Evolutionary conservation across 108 stramenopile species (phyloP), one percentile per base, ranked within the genome.

Genomic region (Nitzschia sp.): DNA sequence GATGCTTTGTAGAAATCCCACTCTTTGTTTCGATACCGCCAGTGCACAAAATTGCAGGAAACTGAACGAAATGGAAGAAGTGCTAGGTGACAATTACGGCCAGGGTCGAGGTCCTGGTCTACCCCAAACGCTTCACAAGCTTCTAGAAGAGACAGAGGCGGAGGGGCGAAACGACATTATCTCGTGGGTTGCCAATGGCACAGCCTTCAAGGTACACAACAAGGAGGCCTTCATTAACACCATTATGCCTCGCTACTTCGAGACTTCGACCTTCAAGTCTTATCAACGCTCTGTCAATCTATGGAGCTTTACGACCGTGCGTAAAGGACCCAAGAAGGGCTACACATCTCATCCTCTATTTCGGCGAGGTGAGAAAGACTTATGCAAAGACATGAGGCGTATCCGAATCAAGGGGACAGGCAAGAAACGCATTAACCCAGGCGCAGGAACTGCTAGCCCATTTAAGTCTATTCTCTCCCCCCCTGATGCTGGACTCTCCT

Each of bases 251-350:
- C 33, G 68, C 11, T 75, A 69, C 51, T 75, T 75, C 45, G 36
- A 53, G 25, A 15, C 48, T 0, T 28, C 49, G 21, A 46, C 58
- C 23, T 71, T 64, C 54, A 59, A 55, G 62, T 54, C 54, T 21
- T 76, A 70, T 38, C 68, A 62, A 46, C 33, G 75, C 27, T 27
- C 55, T 1, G 29, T 70, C 18, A 76, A 76, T 29, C 62, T 69
- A 11, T 76, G 62, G 60, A 38, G 56, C 59, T 75, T 75, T 62
- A 76, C 84, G 48, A 71, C 59, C 1, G 48, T 42, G 13, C 31
- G 31, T 1, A 71, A 62, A 36, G 86, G 83, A 18, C 25, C 56
- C 4, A 78, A 85, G 34, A 65, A 74, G 35, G 85, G 85, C 18
- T 68, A 59, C 21, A 61, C 62, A 24, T 66, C 28, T 18, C 71